These are phyloP conservation scores for Pseudevernia furfuracea DNA, from an alignment of 495 filamentous ascomycete genomes.

Conservation along the genomic window DNA sequence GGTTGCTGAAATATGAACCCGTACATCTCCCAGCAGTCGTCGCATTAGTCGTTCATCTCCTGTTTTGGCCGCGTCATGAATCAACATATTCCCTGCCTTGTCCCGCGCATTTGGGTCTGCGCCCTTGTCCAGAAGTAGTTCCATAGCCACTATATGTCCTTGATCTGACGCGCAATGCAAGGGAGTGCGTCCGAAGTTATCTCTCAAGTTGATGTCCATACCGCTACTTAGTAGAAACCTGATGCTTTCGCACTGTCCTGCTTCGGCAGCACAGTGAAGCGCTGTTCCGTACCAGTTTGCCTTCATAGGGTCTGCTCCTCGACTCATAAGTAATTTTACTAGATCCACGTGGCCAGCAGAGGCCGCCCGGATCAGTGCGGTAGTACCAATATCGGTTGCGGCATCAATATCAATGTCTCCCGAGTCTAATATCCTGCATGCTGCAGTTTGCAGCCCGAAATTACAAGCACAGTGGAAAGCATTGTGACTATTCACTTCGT, in stretches of 20 bases:
- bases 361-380: slow-evolving; percentile 14
- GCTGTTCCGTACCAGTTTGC: slow-evolving; percentile 17
- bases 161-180: slow-evolving; percentile 10
- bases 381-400: slow-evolving; percentile 14
- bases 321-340: slow-evolving; percentile 8
- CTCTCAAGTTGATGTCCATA: slow-evolving; percentile 9
- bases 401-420: slow-evolving; percentile 7
- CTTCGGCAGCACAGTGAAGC: slow-evolving; percentile 19
- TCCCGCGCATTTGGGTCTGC: slow-evolving; percentile 13
- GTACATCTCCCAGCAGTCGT: slow-evolving; percentile 4
- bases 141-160: neutral
- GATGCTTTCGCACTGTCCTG: slow-evolving; percentile 10
- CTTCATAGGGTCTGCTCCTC: slow-evolving; percentile 14
- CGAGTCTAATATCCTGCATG: neutral
- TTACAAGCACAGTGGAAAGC: slow-evolving; percentile 7
- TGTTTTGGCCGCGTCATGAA: neutral
- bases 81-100: neutral
- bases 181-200: slow-evolving; percentile 10
- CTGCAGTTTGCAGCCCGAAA: slow-evolving; percentile 8
- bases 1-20: neutral
- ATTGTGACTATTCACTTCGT: slow-evolving; percentile 5
- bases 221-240: slow-evolving; percentile 4
- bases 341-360: slow-evolving; percentile 14
- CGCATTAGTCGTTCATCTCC: slow-evolving; percentile 2
- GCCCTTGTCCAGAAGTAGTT: slow-evolving; percentile 13